These are phyloP conservation scores for Blepharisma japonicum DNA, from an alignment of 73 alveolate species.

Conservation along the genomic window DNA sequence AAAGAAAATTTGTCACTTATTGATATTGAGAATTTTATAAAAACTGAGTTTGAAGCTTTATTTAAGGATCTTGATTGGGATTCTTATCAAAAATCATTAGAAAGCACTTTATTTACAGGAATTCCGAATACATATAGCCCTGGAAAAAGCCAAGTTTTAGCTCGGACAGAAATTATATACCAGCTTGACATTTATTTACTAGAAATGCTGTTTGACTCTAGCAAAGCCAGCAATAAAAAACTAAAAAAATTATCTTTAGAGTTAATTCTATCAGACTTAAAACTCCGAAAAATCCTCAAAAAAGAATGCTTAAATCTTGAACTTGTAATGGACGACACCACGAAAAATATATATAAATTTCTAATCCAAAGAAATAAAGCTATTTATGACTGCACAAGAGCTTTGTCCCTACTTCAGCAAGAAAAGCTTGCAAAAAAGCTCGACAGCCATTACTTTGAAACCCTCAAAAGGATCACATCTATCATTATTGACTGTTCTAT, in stretches of 20 bases:
- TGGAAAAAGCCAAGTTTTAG: background rate
- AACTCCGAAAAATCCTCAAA: constrained; percentile 8
- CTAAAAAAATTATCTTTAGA: background rate
- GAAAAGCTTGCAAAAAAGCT: no score
- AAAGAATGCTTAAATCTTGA: background rate
- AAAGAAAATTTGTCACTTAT: background rate
- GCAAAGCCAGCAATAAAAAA: constrained; percentile 9
- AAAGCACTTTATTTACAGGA: no score
- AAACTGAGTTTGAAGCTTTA: background rate
- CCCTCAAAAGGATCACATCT: no score
- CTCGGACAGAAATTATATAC: background rate
- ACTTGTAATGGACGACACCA: background rate
- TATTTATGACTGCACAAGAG: no score
- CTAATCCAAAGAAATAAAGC: no score
- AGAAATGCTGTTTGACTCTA: constrained; percentile 7
- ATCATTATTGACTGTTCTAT: no score
- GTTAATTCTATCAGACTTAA: background rate
- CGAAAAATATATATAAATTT: background rate
- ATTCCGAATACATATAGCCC: no score
- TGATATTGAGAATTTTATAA: background rate
- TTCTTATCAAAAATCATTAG: background rate
- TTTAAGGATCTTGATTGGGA: background rate
- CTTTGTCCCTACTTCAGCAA: no score
- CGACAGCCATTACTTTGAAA: no score
- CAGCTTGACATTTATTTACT: background rate